Base-by-base conservation (phyloP, 176 grass and related monocot species). In the Dactylis glomerata region DNA sequence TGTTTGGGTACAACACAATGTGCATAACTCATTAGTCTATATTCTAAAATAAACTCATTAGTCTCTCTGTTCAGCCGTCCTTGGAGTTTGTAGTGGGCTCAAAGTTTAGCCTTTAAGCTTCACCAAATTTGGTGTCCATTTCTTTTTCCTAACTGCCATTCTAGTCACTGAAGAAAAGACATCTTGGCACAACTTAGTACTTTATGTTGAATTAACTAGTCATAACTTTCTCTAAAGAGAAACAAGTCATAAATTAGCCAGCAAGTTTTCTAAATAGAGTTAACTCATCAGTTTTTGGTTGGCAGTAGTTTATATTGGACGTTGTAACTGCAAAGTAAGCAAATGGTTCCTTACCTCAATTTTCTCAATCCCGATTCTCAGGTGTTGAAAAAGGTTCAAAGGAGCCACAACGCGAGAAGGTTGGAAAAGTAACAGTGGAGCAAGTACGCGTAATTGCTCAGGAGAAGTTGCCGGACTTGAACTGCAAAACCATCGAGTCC, bases 381-480 rank as follows among this genome's bases (percentile, higher is more conserved):
- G 92, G 92, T 72, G 26, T 91, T 3, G 92, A 92, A 10, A 97
- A 95, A 69, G 95, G 92, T 44, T 92, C 95, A 20, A 97, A 95
- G 72, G 88, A 95, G 50, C 89, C 92, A 68, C 61, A 88, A 10
- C 74, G 77, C 51, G 55, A 88, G 73, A 97, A 97, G 82, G 95
- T 97, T 12, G 95, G 91, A 57, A 95, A 92, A 84, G 91, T 95
- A 72, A 97, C 92, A 0, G 86, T 68, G 4, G 92, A 95, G 56
- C 95, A 97, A 86, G 72, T 97, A 14, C 91, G 92, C 15, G 26
- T 86, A 63, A 95, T 97, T 80, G 92, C 95, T 75, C 79, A 86
- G 81, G 92, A 95, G 68, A 97, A 97, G 78, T 86, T 97, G 77
- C 95, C 92, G 0, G 95, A 95, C 75, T 88, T 97, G 79, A 95